These are phyloP conservation scores for Geotrichum bryndzae DNA, from an alignment of 1,139 yeast genomes.

Conservation along the genomic window DNA sequence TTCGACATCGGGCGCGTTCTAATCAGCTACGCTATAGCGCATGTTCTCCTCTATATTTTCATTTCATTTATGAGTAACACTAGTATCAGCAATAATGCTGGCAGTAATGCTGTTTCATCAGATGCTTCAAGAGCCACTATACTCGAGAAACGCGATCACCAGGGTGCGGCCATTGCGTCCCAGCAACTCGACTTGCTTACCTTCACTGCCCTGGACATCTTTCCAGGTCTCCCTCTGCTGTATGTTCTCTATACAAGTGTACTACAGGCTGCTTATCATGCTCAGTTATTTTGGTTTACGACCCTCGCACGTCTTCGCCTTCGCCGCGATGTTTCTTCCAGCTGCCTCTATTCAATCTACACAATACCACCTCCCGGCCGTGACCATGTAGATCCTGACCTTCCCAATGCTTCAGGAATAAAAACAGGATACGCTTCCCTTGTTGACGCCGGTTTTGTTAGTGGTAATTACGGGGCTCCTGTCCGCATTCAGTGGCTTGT, in stretches of 20 bases:
- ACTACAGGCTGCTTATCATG: conserved; percentile 9
- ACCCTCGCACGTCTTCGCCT: conserved; percentile 6
- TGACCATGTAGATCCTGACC: conserved; percentile 1
- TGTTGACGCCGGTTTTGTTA: conserved; percentile 10
- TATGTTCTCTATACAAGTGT: conserved; percentile 14
- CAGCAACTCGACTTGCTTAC: background rate
- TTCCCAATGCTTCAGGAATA: too few species aligned
- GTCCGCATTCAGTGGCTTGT: conserved; percentile 14
- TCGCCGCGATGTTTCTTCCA: background rate
- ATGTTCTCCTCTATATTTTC: conserved; percentile 10
- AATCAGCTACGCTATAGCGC: conserved; percentile 13
- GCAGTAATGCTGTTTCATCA: background rate
- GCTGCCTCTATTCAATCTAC: background rate
- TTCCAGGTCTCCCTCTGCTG: conserved; percentile 19
- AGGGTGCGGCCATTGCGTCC: background rate
- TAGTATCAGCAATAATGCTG: background rate
- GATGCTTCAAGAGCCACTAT: background rate
- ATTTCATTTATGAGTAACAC: background rate
- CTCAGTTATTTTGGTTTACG: conserved; percentile 1
- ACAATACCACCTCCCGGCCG: conserved; percentile 7
- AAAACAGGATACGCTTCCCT: background rate
- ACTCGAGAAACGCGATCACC: background rate
- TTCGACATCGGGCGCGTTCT: conserved; percentile 15
- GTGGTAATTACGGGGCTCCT: conserved; percentile 18
- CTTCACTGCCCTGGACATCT: conserved; percentile 17